phyloP scores from a whole-genome alignment of 495 filamentous ascomycete genomes.

The Lasiosphaeris hirsuta region DNA sequence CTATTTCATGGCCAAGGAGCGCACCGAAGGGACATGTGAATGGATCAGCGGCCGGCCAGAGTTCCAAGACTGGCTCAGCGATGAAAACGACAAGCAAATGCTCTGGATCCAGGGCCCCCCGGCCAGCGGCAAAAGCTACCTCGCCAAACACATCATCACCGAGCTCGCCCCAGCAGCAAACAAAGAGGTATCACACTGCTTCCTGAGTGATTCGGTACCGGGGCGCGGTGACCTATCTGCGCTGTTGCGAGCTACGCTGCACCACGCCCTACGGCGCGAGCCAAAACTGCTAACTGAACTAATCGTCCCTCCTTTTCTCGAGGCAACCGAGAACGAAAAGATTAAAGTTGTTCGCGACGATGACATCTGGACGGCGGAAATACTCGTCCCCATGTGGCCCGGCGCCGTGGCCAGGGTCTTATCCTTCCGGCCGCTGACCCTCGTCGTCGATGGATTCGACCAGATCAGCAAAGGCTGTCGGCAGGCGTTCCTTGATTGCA shows the following conservation, averaged over 20 bases:
- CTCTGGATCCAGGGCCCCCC: slow-evolving; percentile 18
- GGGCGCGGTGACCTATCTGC: slow-evolving; percentile 4
- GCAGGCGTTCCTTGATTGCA: background rate
- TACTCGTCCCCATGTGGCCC: background rate
- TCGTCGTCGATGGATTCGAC: slow-evolving; percentile 6
- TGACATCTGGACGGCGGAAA: slow-evolving; percentile 1
- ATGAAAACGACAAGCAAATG: background rate
- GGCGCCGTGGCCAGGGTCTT: background rate
- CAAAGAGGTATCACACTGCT: slow-evolving; percentile 12
- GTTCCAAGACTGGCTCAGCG: slow-evolving; percentile 10
- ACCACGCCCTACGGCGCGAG: slow-evolving; percentile 7
- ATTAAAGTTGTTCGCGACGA: too few relatives aligned
- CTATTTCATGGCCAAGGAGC: slow-evolving; percentile 10
- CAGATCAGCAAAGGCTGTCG: background rate
- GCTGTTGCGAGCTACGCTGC: slow-evolving; percentile 9
- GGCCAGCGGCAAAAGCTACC: slow-evolving; percentile 13
- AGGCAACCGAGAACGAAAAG: too few relatives aligned
- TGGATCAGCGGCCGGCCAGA: slow-evolving; percentile 10
- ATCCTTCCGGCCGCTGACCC: background rate
- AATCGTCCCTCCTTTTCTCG: too few relatives aligned
- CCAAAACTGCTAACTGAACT: background rate
- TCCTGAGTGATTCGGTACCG: slow-evolving; percentile 9
- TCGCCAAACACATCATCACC: slow-evolving; percentile 17
- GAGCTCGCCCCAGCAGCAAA: slow-evolving; percentile 7
- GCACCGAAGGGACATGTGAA: slow-evolving; percentile 8